phyloP scores from a whole-genome alignment of 495 filamentous ascomycete genomes.

The Aspergillus olivimuriae region DNA sequence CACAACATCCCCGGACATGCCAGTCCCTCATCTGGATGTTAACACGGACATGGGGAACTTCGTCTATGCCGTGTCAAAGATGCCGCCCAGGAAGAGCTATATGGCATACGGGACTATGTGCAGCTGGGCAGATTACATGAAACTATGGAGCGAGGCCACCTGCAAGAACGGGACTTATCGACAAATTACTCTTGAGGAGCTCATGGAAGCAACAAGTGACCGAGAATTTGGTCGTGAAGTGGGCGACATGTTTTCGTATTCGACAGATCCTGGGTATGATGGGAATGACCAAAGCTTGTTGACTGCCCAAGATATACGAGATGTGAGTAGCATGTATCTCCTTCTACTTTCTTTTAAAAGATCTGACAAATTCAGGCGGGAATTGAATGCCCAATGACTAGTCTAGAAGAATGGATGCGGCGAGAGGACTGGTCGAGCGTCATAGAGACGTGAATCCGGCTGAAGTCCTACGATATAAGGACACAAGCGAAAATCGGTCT shows the following conservation, averaged over 20 bases:
- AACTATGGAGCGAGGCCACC: slow-evolving; percentile 24
- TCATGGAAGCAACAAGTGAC: slow-evolving; percentile 24
- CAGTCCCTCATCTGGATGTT: slow-evolving; percentile 33
- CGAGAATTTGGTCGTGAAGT: slow-evolving; percentile 27
- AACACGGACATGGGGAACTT: slow-evolving; percentile 35
- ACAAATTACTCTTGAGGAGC: slow-evolving; percentile 28
- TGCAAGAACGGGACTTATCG: slow-evolving; percentile 20
- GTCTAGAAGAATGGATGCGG: slow-evolving; percentile 13
- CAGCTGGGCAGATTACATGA: slow-evolving; percentile 27
- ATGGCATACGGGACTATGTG: slow-evolving; percentile 32
- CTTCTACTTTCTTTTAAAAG: neutral
- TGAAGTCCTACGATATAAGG: no score
- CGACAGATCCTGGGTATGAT: slow-evolving; percentile 33
- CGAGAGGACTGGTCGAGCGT: slow-evolving; percentile 16
- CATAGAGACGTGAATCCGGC: slow-evolving; percentile 3
- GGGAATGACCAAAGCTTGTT: slow-evolving; percentile 27
- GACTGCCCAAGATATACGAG: slow-evolving; percentile 30
- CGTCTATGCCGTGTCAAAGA: slow-evolving; percentile 35
- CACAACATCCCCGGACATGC: slow-evolving; percentile 18
- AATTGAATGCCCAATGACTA: slow-evolving; percentile 17
- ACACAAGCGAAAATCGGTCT: no score
- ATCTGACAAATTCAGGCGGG: no score
- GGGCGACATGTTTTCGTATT: slow-evolving; percentile 32
- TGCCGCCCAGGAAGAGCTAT: slow-evolving; percentile 35
- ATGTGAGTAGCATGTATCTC: slow-evolving; percentile 19